Evolutionary conservation across 2,329 filamentous ascomycete genomes (phyloP), one percentile per base, ranked within the genome.

Genomic region (Hymenoscyphus linearis): DNA sequence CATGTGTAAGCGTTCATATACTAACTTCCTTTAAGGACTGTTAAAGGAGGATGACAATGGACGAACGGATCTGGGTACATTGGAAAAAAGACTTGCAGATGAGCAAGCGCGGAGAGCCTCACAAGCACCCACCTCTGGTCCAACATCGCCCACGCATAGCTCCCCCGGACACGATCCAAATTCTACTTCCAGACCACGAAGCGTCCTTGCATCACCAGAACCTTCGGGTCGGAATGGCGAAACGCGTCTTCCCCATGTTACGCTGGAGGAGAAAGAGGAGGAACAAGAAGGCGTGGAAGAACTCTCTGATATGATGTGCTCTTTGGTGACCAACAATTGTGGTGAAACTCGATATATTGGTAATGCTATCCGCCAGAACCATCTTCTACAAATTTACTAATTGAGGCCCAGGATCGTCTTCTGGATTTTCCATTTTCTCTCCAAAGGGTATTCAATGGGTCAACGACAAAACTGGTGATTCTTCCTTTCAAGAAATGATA

Each of bases 381-480:
- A 35, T 55, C 16, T 37, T 13, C n/a, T 37, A 40, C n/a, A n/a
- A 14, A 18, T 57, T 12, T 52, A 60, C 44, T 57, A 66, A 66
- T 72, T 75, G 35, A 40, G 18, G 18, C 60, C 52, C 62, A 95
- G 91, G 93, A 27, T 97, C 93, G 0, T 98, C 93, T 0, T 99
- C 95, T 2, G 95, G 95, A 3, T 98, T 98, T 76, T 98, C 93
- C 59, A 99, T 99, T 69, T 98, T 99, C 78, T 98, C 93, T 0
- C 95, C 93, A 14, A 96, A 96, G 74, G 95, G 95, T 52, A 96
- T 99, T 59, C 89, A 96, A 74, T 99, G 95, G 95, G 93, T 99
- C 58, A 98, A 97, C 70, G 88, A 95, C 68, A 97, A 96, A 79
- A 98, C 93, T 2, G 95, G 95, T n/a, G 95, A 99, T 72, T 86